Percentiles rank a stretch among this genome's conserved stretches.
Conservation (phyloP, 2,329 filamentous ascomycete genomes). For the Dactylellina parvicollis region DNA sequence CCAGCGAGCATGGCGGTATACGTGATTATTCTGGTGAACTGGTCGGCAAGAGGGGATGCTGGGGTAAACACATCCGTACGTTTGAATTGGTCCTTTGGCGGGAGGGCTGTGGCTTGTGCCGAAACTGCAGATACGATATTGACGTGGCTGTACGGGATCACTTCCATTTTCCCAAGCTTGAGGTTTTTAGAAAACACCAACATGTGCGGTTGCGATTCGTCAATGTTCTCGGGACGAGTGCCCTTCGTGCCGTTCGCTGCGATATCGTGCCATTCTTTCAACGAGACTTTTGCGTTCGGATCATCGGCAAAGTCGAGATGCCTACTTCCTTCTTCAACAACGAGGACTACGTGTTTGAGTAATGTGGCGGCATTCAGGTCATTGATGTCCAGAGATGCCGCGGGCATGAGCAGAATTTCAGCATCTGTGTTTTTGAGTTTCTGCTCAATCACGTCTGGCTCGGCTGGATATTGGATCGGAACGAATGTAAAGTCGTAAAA, state of each 20-base stretch:
- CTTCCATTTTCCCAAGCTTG: constrained; percentile 69
- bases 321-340: constrained; percentile 86
- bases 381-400: constrained; percentile 85
- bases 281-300: constrained; percentile 70
- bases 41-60: constrained; percentile 80
- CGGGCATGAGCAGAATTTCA: constrained; percentile 83
- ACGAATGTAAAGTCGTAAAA: constrained; percentile 90
- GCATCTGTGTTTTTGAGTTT: constrained; percentile 78
- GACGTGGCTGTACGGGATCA: constrained; percentile 80
- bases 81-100: constrained; percentile 76
- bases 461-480: constrained; percentile 81
- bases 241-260: constrained; percentile 69
- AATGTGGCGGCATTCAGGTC: constrained; percentile 75
- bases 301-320: constrained; percentile 85
- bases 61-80: constrained; percentile 84
- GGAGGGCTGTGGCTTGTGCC: constrained; percentile 78
- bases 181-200: constrained; percentile 41
- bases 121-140: constrained; percentile 91
- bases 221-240: constrained; percentile 70
- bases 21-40: constrained; percentile 81
- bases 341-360: constrained; percentile 85
- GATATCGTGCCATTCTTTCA: constrained; percentile 93
- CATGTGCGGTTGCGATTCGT: constrained; percentile 56
- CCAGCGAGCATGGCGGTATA: constrained; percentile 86
- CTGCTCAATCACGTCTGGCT: constrained; percentile 72